These are phyloP conservation scores for Neurospora africana DNA, from an alignment of 495 filamentous ascomycete genomes.

Conservation along the genomic window DNA sequence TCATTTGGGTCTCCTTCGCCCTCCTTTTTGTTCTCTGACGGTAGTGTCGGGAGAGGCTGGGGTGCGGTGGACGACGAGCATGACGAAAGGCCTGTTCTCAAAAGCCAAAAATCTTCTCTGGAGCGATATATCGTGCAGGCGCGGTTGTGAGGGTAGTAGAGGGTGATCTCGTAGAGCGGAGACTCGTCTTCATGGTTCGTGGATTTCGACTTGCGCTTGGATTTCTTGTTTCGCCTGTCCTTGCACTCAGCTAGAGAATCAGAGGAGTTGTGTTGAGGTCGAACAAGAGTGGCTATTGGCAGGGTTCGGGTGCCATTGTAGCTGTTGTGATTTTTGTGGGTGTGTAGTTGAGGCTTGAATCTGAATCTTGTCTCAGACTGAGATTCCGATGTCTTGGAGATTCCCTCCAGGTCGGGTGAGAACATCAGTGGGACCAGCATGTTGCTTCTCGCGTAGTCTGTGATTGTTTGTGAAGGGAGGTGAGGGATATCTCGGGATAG, in stretches of 20 bases:
- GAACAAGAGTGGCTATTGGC: conserved; percentile 6
- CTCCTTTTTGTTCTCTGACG: not conserved
- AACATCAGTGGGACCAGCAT: not conserved
- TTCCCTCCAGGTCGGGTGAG: not conserved
- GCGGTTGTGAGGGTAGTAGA: conserved; percentile 22
- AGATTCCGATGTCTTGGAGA: not conserved
- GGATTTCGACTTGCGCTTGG: not conserved
- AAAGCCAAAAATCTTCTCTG: conserved; percentile 13
- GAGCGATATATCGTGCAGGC: conserved; percentile 22
- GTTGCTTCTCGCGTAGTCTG: not conserved
- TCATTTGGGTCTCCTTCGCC: not conserved
- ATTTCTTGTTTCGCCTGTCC: not conserved
- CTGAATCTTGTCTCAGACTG: not conserved
- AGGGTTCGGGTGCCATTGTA: conserved; percentile 20
- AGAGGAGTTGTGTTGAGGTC: not conserved
- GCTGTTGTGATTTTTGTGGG: conserved; percentile 17
- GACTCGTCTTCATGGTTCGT: not conserved
- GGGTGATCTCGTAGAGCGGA: conserved; percentile 13
- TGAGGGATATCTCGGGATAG: not conserved
- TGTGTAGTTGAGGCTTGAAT: conserved; percentile 21
- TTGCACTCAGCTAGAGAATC: not conserved
- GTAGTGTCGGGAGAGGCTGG: not conserved
- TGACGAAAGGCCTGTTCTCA: not conserved
- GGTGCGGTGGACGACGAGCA: not conserved
- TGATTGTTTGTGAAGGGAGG: not conserved